Conservation (phyloP, 768 basidiomycete species). For the Hypholoma fasciculare region DNA sequence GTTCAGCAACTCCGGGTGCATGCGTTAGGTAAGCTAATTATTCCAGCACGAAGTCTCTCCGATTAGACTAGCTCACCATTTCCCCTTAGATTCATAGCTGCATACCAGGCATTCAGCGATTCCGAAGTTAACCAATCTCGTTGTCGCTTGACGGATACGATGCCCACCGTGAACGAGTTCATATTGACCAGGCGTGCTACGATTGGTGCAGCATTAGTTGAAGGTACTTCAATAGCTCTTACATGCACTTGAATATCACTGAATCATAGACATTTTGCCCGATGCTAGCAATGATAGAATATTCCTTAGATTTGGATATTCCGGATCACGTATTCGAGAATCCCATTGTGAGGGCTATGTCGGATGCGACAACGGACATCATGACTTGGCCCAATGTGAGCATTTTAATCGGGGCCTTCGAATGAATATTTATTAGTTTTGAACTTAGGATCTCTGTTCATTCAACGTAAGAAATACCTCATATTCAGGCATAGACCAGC, state of each 20-base stretch:
- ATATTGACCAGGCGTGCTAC: conserved; percentile 4
- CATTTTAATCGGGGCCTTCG: not conserved
- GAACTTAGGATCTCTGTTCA: conserved; percentile 22
- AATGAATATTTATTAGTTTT: not conserved
- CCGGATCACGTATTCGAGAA: conserved; percentile 12
- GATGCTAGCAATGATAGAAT: conserved; percentile 11
- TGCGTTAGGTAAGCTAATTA: not conserved
- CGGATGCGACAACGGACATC: conserved; percentile 9
- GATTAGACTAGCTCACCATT: no score
- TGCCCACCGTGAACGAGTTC: conserved; percentile 6
- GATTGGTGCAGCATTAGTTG: conserved; percentile 11
- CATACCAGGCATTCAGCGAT: conserved; percentile 8
- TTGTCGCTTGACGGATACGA: conserved; percentile 1
- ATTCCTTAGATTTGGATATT: conserved; percentile 13
- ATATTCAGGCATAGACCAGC: not conserved
- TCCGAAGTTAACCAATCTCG: conserved; percentile 11
- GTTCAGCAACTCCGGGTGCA: conserved; percentile 5
- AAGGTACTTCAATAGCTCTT: not conserved
- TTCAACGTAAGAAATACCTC: conserved; percentile 17
- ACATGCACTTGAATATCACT: no score
- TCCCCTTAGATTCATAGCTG: not conserved
- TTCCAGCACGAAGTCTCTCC: no score
- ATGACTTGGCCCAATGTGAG: conserved; percentile 14
- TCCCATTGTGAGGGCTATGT: conserved; percentile 9
- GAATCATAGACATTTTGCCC: not conserved